Evolutionary conservation across 805 yeast genomes (phyloP).

Genomic region (Jamesozyma gamospora): DNA sequence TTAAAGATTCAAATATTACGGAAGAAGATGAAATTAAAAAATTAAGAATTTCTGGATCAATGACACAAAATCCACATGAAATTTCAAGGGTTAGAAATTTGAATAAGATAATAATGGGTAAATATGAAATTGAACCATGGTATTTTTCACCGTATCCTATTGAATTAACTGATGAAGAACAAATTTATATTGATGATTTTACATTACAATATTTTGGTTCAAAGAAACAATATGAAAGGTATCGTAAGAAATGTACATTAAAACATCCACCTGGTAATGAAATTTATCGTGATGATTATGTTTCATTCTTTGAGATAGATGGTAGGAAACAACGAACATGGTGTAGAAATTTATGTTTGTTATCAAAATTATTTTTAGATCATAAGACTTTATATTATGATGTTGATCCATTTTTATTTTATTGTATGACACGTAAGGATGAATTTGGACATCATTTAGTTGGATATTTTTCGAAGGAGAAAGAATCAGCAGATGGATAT

Average conservation of each 20-base stretch:
- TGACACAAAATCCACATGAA: slow-evolving; percentile 84
- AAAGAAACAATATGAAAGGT: slow-evolving; percentile 82
- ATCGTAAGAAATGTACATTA: slow-evolving; percentile 75
- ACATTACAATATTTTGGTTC: slow-evolving; percentile 84
- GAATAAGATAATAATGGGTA: slow-evolving; percentile 70
- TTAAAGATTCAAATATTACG: slow-evolving; percentile 57
- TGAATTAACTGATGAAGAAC: slow-evolving; percentile 87
- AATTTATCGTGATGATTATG: slow-evolving; percentile 84
- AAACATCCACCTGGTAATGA: slow-evolving; percentile 98
- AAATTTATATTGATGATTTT: slow-evolving; percentile 83
- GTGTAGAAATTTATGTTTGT: slow-evolving; percentile 89
- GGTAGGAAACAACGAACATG: slow-evolving; percentile 93
- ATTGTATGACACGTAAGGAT: slow-evolving; percentile 88
- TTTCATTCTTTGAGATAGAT: slow-evolving; percentile 94
- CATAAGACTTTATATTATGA: slow-evolving; percentile 95
- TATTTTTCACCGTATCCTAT: slow-evolving; percentile 95
- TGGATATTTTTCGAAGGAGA: slow-evolving; percentile 94
- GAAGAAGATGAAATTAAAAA: slow-evolving; percentile 90
- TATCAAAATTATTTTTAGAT: slow-evolving; percentile 85
- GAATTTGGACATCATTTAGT: slow-evolving; percentile 91
- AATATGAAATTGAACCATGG: slow-evolving; percentile 95
- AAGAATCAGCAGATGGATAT: slow-evolving; percentile 89
- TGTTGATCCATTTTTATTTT: slow-evolving; percentile 94
- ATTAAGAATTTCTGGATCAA: slow-evolving; percentile 89
- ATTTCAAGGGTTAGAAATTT: slow-evolving; percentile 86